Conservation (phyloP, 805 yeast species). For the Zygosaccharomyces rouxii region DNA sequence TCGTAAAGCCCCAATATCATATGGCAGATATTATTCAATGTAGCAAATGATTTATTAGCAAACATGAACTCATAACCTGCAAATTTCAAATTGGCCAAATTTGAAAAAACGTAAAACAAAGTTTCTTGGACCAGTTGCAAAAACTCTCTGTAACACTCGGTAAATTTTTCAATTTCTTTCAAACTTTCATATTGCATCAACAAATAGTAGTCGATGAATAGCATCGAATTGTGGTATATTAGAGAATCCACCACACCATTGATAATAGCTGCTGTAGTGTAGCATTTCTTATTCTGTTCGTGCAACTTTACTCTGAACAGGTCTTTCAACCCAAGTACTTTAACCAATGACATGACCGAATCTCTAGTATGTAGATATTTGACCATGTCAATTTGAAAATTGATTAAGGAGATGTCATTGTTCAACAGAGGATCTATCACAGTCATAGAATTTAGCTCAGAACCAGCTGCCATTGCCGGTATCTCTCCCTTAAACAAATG, state of each 20-base stretch:
- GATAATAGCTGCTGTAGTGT: conserved; percentile 22
- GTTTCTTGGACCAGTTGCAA: conserved; percentile 28
- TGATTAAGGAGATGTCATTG: conserved; percentile 20
- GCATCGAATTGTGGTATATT: conserved; percentile 27
- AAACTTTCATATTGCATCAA: conserved; percentile 26
- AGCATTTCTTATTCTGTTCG: conserved; percentile 25
- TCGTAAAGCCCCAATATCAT: conserved; percentile 27
- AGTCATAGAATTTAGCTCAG: conserved; percentile 20
- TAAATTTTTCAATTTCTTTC: conserved; percentile 19
- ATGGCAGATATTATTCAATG: conserved; percentile 23
- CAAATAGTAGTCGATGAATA: conserved; percentile 23
- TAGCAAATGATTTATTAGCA: conserved; percentile 26
- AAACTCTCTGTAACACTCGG: conserved; percentile 21
- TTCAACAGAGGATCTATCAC: conserved; percentile 27
- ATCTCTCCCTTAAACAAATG: conserved; percentile 29
- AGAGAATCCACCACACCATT: conserved; percentile 28
- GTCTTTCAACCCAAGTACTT: conserved; percentile 19
- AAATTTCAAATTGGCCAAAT: conserved; percentile 29
- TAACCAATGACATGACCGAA: conserved; percentile 21
- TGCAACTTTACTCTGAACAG: conserved; percentile 17
- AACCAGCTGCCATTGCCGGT: conserved; percentile 21
- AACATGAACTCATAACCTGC: conserved; percentile 33
- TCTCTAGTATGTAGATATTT: conserved; percentile 29
- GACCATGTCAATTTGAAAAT: conserved; percentile 24
- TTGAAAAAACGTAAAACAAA: conserved; percentile 31